Conservation (phyloP, 257 asterid species). For the Fraxinus cuspidata region DNA sequence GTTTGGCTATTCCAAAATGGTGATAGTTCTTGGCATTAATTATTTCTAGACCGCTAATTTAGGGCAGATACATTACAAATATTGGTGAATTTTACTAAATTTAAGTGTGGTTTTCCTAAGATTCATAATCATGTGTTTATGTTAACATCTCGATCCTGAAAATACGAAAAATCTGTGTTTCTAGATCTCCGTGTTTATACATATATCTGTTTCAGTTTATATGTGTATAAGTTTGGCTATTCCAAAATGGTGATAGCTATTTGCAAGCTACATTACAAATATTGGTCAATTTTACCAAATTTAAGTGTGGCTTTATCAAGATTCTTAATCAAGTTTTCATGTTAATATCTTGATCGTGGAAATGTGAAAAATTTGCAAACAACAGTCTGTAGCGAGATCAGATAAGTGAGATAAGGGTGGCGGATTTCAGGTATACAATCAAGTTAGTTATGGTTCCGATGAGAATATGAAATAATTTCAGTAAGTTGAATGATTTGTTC, state of each 20-base stretch:
- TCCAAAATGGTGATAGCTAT: background rate
- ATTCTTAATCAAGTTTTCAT: background rate
- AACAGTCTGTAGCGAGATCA: background rate
- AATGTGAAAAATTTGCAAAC: background rate
- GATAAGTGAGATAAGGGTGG: background rate
- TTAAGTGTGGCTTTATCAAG: background rate
- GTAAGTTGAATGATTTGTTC: background rate
- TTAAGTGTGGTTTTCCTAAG: background rate
- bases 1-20: background rate
- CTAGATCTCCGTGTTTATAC: conserved; percentile 7
- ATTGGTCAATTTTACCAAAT: background rate
- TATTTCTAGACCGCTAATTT: background rate
- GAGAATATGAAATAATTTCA: background rate
- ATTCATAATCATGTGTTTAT: background rate
- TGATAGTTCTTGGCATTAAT: background rate
- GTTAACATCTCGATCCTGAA: background rate
- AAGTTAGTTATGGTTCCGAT: background rate
- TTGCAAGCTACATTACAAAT: background rate
- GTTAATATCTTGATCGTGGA: background rate
- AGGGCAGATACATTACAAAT: background rate
- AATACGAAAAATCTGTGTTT: background rate
- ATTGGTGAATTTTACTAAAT: background rate
- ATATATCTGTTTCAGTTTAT: background rate
- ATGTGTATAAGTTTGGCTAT: background rate
- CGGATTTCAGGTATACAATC: background rate